A percentile compares a stretch with the other conserved stretches of the same genome.
These are phyloP conservation scores for Paratinospora sagittata DNA, from an alignment of 164 flowering plant species.

Conservation along the genomic window DNA sequence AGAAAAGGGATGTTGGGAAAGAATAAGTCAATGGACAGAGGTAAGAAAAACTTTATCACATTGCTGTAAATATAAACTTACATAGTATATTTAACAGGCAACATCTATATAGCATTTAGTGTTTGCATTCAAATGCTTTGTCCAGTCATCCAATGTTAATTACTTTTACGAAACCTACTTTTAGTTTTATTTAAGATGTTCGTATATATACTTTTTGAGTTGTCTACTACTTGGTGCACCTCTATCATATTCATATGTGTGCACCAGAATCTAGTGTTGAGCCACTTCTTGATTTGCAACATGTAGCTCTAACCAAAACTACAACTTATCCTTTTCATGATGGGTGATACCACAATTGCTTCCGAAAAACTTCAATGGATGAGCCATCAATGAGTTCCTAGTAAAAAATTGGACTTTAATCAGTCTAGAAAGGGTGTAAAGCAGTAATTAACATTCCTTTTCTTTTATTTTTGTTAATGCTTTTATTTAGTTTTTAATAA, in stretches of 20 bases:
- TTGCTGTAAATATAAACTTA: not conserved
- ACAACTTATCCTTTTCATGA: not conserved
- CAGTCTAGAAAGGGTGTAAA: not conserved
- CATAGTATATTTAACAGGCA: not conserved
- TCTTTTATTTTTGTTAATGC: not conserved
- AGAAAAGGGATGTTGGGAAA: conserved; percentile 51
- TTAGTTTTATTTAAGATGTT: not conserved
- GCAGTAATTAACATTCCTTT: not conserved
- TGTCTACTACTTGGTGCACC: not conserved
- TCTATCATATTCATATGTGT: not conserved
- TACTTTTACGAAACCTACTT: not conserved
- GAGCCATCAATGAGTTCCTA: not conserved
- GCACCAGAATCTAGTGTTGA: no score
- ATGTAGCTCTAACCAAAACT: not conserved
- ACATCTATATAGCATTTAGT: not conserved
- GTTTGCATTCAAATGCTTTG: not conserved
- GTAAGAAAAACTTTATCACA: conserved; percentile 22
- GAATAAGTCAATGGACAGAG: conserved; percentile 37
- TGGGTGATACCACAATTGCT: not conserved
- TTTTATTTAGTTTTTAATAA: not conserved
- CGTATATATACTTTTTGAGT: not conserved
- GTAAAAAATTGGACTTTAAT: not conserved
- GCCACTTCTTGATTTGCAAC: not conserved
- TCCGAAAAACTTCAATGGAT: not conserved
- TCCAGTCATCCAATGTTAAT: not conserved